Conservation (phyloP, 495 filamentous ascomycete genomes). For the Talaromyces ruber region DNA sequence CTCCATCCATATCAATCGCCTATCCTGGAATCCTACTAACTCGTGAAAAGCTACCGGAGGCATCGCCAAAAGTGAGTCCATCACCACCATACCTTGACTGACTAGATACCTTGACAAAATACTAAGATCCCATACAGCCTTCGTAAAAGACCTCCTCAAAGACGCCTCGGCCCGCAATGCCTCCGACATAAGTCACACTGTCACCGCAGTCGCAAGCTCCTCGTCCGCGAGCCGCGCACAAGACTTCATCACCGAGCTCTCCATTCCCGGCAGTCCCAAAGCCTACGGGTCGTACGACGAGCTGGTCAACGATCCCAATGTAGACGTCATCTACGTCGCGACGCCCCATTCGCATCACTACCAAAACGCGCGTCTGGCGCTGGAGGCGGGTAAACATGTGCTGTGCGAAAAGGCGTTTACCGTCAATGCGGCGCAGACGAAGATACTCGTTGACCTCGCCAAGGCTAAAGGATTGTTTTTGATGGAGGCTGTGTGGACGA, state of each 20-base stretch:
- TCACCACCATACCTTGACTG: neutral
- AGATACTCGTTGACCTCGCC: conserved; percentile 65
- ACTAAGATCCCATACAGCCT: conserved; percentile 35
- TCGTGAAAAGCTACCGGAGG: conserved; percentile 58
- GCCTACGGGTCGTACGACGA: conserved; percentile 77
- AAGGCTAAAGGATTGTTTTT: conserved; percentile 77
- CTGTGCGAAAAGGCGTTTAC: conserved; percentile 93
- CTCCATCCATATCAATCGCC: neutral
- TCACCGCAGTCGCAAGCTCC: conserved; percentile 78
- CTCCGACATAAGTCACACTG: conserved; percentile 65
- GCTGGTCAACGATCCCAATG: conserved; percentile 63
- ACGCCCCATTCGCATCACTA: conserved; percentile 96
- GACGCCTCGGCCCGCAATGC: conserved; percentile 66
- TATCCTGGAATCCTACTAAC: neutral
- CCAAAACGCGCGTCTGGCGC: conserved; percentile 74
- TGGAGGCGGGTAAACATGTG: conserved; percentile 80
- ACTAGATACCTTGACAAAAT: neutral
- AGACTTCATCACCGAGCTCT: conserved; percentile 60
- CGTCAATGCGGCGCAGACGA: conserved; percentile 74
- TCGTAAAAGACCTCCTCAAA: conserved; percentile 74
- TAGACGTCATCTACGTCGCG: conserved; percentile 89
- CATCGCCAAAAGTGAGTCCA: conserved; percentile 59
- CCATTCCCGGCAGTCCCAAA: conserved; percentile 54
- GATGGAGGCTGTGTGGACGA: conserved; percentile 96
- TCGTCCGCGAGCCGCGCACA: conserved; percentile 58